Evolutionary conservation across 805 yeast species (phyloP), one percentile per base, ranked within the genome.

Genomic region (Lipomyces chichibuensis): DNA sequence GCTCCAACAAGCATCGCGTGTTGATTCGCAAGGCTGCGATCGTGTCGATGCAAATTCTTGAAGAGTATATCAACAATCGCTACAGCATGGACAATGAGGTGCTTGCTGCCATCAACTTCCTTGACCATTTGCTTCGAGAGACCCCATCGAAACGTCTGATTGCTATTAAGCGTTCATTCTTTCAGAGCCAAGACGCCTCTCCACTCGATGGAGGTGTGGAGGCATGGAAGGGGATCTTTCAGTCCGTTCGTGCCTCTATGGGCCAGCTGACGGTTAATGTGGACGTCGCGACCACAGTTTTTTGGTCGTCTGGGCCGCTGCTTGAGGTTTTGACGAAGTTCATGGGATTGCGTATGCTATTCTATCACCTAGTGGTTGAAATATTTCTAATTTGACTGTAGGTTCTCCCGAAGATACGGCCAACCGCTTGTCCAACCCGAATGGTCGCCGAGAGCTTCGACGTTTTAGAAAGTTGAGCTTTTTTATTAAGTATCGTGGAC

Each of bases 151-250:
- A 55, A 52, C 59, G 63, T n/a, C 49, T 59, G 17, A 60, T 51
- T 3, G 63, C 67, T 17, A 37, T 62, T 53, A 61, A 52, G 62
- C 65, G 65, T 27, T 35, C 56, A 5, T 56, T 54, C 57, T 64
- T 64, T 57, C 58, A 52, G 32, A 37, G 52, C 14, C 64, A 54
- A 17, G 58, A 51, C 23, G 55, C 59, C 23, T 43, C 32, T n/a
- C 60, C 66, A 13, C 71, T 76, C 51, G 74, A 70, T 63, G 72
- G 67, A 46, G 79, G 79, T 29, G 63, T 76, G 20, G 74, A 65
- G 25, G 73, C 77, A 35, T 75, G 75, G 37, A 73, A 70, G 55
- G 79, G 79, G 35, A 76, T 74, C 60, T 76, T 63, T 70, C 75
- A 77, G 8, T 75, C 79, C 37, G 75, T 76, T 52, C 63, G 74